Conservation (phyloP, 768 basidiomycete species). For the Rhizopogon salebrosus region DNA sequence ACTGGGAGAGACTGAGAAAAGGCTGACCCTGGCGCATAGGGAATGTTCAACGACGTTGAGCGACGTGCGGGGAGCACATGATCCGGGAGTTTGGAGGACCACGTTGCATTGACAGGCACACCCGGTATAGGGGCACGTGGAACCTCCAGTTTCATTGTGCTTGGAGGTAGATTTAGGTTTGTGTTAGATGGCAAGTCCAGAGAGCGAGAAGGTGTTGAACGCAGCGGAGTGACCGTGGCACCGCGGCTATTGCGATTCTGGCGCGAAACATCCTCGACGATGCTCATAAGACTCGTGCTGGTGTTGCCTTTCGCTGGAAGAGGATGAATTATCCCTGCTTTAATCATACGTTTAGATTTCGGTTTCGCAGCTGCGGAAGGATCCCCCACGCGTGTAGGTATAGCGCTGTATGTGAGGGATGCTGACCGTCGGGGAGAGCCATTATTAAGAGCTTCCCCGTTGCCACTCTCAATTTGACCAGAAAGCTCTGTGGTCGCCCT, state of each 20-base stretch:
- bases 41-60: conserved; percentile 19
- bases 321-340: conserved; percentile 2
- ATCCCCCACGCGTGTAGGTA: neutral
- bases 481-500: conserved; percentile 7
- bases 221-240: neutral
- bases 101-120: neutral
- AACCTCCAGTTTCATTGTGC: neutral
- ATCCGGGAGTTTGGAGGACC: neutral
- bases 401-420: neutral
- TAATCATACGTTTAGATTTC: conserved; percentile 7
- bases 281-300: conserved; percentile 53
- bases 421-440: neutral
- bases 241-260: conserved; percentile 28
- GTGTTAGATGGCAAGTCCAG: neutral
- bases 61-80: neutral
- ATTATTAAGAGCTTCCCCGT: neutral
- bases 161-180: neutral
- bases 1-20: neutral
- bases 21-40: conserved; percentile 13
- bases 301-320: conserved; percentile 11
- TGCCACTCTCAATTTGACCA: neutral
- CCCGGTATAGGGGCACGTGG: conserved; percentile 5
- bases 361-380: neutral
- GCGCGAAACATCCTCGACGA: conserved; percentile 57
- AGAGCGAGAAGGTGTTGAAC: neutral